Percentiles rank a stretch among this genome's conserved stretches.
phyloP scores from a whole-genome alignment of 2,329 filamentous ascomycete genomes.

The Pseudocercospora fijiensis region DNA sequence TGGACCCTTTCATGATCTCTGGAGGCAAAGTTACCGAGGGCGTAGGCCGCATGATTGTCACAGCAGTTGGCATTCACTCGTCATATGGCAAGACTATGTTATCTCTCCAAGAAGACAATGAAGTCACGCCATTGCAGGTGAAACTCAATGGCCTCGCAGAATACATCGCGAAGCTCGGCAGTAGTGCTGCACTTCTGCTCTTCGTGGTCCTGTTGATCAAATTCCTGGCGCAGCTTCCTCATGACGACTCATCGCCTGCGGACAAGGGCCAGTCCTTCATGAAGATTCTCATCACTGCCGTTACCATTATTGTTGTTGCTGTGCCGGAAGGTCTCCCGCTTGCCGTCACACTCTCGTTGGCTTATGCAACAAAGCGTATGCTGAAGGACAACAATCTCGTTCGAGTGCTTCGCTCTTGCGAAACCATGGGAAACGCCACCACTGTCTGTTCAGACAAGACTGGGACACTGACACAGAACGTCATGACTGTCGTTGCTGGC shows the following conservation, averaged over 20 bases:
- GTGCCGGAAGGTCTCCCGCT: slow-evolving; percentile 66
- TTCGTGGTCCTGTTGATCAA: slow-evolving; percentile 85
- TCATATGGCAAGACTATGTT: slow-evolving; percentile 76
- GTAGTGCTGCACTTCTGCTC: slow-evolving; percentile 72
- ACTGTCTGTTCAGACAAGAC: slow-evolving; percentile 81
- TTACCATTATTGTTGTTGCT: slow-evolving; percentile 68
- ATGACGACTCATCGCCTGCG: slow-evolving; percentile 57
- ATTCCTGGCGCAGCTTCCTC: slow-evolving; percentile 69
- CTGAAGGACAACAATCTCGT: slow-evolving; percentile 69
- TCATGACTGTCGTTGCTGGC: slow-evolving; percentile 74
- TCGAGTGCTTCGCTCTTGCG: slow-evolving; percentile 65
- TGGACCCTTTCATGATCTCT: slow-evolving; percentile 84
- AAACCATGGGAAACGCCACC: slow-evolving; percentile 70
- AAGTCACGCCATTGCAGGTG: slow-evolving; percentile 74
- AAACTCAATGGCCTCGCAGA: slow-evolving; percentile 76
- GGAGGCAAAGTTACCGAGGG: slow-evolving; percentile 77
- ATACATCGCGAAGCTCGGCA: slow-evolving; percentile 75
- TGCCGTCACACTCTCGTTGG: slow-evolving; percentile 66
- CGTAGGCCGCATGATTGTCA: slow-evolving; percentile 72
- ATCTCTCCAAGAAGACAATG: slow-evolving; percentile 71
- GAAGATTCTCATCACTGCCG: slow-evolving; percentile 62
- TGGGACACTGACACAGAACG: slow-evolving; percentile 71
- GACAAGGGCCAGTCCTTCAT: slow-evolving; percentile 73
- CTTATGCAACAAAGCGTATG: slow-evolving; percentile 67
- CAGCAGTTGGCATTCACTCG: slow-evolving; percentile 70